Evolutionary conservation across 2,329 filamentous ascomycete genomes (phyloP), one percentile per base, ranked within the genome.

Genomic region (Metarhizium brunneum): DNA sequence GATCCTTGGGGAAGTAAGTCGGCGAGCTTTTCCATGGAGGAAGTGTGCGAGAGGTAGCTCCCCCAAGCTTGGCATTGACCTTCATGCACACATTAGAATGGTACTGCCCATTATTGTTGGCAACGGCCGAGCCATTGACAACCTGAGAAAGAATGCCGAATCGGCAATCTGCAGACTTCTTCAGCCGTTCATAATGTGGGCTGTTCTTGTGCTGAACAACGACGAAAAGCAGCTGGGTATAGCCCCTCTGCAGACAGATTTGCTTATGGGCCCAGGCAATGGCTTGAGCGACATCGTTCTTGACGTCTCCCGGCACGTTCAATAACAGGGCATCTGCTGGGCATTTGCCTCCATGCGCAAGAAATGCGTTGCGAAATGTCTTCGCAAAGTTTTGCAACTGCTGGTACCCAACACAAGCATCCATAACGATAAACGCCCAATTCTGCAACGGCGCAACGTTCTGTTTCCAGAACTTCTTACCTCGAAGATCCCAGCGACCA

Each of bases 51-150:
- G 74, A 85, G 1, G 90, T 96, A 0, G 83, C 80, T 6, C 94
- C 94, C 14, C 94, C 94, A 2, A 99, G 80, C 75, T 99, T 99
- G 3, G 90, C 88, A 64, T 99, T 97, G 61, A 99, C 84, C 75
- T 99, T 99, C 90, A 99, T 94, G 60, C 85, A 82, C 0, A 99
- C 90, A 59, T 99, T 99, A 1, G 89, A 94, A 64, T 89, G 87
- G 71, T 97, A 97, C 64, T 99, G 94, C 0, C 80, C 79, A 25
- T 87, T 83, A 16, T 81, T 82, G 67, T 86, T 87, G 42, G 73
- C 64, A 1, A 92, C 88, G 57, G 95, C 87, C 0, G 73, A 73
- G 2, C 77, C 75, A 61, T 91, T 85, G n/a, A 97, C 67, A 59
- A 92, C 87, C 67, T 97, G 94, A 0, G 90, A 90, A 0, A 90